A percentile compares a stretch with the other conserved stretches of the same genome.
These are phyloP conservation scores for Blastomyces percursus DNA, from an alignment of 2,329 filamentous ascomycete species.

Conservation along the genomic window DNA sequence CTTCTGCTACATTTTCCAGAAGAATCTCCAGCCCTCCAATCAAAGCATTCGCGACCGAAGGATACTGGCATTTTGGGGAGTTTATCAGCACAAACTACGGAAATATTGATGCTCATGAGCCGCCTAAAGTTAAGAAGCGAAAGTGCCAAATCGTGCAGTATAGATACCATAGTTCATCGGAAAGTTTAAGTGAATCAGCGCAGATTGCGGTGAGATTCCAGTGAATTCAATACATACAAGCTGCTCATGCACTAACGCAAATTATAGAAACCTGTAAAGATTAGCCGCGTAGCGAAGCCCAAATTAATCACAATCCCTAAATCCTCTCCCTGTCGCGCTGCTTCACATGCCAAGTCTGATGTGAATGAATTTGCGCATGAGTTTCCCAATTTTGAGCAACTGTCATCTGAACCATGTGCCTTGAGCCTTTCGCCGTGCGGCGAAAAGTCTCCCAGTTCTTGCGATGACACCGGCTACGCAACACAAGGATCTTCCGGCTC, in stretches of 20 bases:
- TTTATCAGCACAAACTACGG: conserved; percentile 1
- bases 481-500: neutral
- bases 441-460: neutral
- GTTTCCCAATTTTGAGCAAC: neutral
- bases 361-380: neutral
- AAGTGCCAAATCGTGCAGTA: conserved; percentile 2
- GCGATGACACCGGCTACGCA: conserved; percentile 1
- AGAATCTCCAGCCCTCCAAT: neutral
- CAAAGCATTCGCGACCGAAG: neutral
- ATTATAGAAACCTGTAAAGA: neutral
- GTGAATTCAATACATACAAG: neutral
- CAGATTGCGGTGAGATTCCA: conserved; percentile 1
- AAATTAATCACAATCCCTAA: neutral
- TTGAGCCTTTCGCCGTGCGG: neutral
- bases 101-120: neutral
- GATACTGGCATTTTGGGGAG: conserved; percentile 1
- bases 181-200: neutral
- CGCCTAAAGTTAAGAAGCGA: neutral
- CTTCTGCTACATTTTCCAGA: neutral
- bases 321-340: neutral
- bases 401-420: neutral
- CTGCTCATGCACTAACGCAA: neutral
- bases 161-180: neutral
- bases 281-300: neutral
- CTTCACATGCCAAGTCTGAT: neutral